Percentiles rank a stretch among this genome's conserved stretches.
Conservation (phyloP, 345 rosid genomes). For the Gossypium turneri region DNA sequence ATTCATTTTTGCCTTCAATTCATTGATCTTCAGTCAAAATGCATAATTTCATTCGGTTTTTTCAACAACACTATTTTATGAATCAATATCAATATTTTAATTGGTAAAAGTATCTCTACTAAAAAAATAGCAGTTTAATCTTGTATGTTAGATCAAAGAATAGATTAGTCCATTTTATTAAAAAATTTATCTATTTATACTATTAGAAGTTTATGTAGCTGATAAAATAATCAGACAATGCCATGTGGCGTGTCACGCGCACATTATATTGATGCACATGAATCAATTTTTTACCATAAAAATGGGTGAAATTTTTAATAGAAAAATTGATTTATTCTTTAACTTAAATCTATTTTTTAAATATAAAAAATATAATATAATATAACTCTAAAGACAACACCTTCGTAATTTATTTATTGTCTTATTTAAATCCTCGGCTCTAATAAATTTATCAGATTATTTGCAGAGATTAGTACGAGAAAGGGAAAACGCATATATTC, state of each 20-base stretch:
- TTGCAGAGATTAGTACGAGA: not conserved
- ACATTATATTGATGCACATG: too few relatives aligned
- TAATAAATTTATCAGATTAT: not conserved
- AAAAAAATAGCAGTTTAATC: accelerated
- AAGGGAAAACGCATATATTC: not conserved
- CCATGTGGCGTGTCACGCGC: accelerated
- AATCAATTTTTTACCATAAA: too few relatives aligned
- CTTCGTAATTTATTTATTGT: not conserved
- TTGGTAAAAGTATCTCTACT: too few relatives aligned
- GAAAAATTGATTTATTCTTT: too few relatives aligned
- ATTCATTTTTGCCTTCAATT: not conserved
- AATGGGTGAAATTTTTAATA: too few relatives aligned
- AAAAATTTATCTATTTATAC: too few relatives aligned
- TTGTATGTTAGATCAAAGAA: accelerated
- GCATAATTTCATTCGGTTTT: not conserved
- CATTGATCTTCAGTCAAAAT: not conserved
- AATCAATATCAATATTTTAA: too few relatives aligned
- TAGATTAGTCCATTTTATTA: accelerated
- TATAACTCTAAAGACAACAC: not conserved
- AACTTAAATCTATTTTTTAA: too few relatives aligned
- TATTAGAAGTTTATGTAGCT: too few relatives aligned
- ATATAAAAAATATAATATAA: too few relatives aligned
- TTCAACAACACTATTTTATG: too few relatives aligned
- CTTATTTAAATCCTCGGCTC: too few relatives aligned
- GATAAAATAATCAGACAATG: accelerated